Evolutionary conservation across 257 asterid species (phyloP).

Genomic region (Knoxia roxburghii): DNA sequence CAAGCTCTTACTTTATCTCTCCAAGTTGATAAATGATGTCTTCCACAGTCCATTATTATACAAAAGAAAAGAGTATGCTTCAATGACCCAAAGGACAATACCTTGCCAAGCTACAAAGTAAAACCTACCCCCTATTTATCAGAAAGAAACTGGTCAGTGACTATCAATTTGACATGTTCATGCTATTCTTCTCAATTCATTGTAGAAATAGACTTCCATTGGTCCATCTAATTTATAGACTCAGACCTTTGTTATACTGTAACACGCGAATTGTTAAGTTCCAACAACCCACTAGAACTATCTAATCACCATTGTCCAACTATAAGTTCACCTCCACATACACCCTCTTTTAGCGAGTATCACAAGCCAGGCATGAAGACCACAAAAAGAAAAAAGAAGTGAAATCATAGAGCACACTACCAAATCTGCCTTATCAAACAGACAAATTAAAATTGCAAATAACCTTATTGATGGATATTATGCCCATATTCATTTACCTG

Average conservation of each 20-base stretch:
- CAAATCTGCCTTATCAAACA: not conserved
- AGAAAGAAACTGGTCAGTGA: not conserved
- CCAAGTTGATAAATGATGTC: not conserved
- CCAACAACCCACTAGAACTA: not conserved
- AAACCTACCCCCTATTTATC: not conserved
- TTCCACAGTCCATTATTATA: too few relatives aligned
- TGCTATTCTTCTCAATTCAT: not conserved
- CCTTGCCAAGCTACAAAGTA: not conserved
- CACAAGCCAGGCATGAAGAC: not conserved
- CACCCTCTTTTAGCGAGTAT: not conserved
- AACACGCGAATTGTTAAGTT: too few relatives aligned
- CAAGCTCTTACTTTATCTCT: not conserved
- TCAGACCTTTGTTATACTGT: not conserved
- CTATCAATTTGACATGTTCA: not conserved
- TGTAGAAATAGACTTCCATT: not conserved
- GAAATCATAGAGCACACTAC: not conserved
- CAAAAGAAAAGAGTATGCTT: not conserved
- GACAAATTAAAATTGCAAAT: not conserved
- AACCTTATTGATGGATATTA: not conserved
- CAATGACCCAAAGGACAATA: not conserved
- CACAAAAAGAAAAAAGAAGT: not conserved
- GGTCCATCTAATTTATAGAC: not conserved
- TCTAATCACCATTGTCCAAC: not conserved
- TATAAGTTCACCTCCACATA: too few relatives aligned
- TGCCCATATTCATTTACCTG: constrained; percentile 43